Percentiles rank a stretch among this genome's conserved stretches.
Conservation (phyloP, 768 basidiomycete species). For the Suillus fuscotomentosus region DNA sequence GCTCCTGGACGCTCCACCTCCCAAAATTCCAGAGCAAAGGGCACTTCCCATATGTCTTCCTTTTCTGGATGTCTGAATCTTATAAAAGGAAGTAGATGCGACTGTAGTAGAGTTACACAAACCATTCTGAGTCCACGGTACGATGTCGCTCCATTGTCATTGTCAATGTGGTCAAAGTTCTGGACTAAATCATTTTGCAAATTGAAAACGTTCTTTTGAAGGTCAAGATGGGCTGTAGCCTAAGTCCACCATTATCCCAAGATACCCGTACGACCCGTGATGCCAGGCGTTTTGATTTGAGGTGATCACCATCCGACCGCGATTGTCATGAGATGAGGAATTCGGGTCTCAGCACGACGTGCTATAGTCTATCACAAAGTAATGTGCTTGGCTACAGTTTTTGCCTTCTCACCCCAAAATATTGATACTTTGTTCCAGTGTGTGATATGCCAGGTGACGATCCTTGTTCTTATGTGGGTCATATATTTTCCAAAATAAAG, state of each 20-base stretch:
- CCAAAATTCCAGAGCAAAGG: no score
- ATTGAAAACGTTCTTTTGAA: not conserved
- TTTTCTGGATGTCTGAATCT: no score
- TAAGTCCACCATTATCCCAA: not conserved
- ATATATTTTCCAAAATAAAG: not conserved
- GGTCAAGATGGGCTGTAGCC: not conserved
- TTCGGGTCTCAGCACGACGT: not conserved
- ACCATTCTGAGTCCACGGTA: no score
- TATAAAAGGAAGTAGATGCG: no score
- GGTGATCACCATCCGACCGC: not conserved
- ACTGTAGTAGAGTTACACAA: no score
- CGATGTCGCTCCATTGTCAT: not conserved
- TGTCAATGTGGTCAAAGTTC: not conserved
- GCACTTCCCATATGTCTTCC: no score
- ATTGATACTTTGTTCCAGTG: not conserved
- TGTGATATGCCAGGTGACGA: not conserved
- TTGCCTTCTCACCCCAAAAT: no score
- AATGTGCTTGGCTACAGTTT: no score
- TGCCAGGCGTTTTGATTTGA: not conserved
- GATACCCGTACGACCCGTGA: not conserved
- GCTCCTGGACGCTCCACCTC: no score
- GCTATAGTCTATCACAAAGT: not conserved
- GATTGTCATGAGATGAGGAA: not conserved
- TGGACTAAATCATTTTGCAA: not conserved
- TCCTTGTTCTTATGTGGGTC: not conserved